Percentiles rank a stretch among this genome's conserved stretches.
phyloP scores from a whole-genome alignment of 306 rosid species.

The Benincasa hispida region DNA sequence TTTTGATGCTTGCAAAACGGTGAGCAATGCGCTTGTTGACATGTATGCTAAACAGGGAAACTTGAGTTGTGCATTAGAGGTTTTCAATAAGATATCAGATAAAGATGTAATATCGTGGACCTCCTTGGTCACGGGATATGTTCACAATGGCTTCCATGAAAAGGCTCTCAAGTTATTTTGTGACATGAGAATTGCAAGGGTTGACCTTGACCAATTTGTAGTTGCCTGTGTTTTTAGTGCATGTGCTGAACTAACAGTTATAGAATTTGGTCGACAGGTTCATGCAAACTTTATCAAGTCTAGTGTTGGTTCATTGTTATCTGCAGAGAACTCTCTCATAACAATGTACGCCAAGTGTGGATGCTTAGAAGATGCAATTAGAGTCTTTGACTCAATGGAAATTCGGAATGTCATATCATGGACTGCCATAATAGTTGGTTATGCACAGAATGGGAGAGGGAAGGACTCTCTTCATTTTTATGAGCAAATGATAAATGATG shows the following conservation, averaged over 20 bases:
- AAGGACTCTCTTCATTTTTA: constrained; percentile 62
- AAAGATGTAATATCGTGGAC: constrained; percentile 95
- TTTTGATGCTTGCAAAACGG: constrained; percentile 50
- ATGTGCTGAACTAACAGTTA: constrained; percentile 61
- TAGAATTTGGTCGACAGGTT: constrained; percentile 71
- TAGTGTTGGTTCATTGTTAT: constrained; percentile 40
- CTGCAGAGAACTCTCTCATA: constrained; percentile 68
- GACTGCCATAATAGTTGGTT: constrained; percentile 89
- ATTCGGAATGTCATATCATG: constrained; percentile 54
- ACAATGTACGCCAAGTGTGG: constrained; percentile 89
- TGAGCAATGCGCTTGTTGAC: constrained; percentile 77
- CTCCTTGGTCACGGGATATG: constrained; percentile 72
- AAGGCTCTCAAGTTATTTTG: constrained; percentile 44
- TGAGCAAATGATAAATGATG: constrained; percentile 55
- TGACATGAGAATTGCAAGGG: constrained; percentile 60
- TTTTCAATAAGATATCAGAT: constrained; percentile 39
- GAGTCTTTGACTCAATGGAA: constrained; percentile 50
- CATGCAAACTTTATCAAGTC: constrained; percentile 57
- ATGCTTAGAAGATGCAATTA: constrained; percentile 61
- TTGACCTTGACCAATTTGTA: constrained; percentile 49
- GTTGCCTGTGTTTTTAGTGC: constrained; percentile 71
- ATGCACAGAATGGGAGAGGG: constrained; percentile 84
- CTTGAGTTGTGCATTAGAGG: constrained; percentile 38
- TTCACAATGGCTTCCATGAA: constrained; percentile 52
- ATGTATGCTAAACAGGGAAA: constrained; percentile 65